Percentiles rank a stretch among this genome's conserved stretches.
Evolutionary conservation across 2,329 filamentous ascomycete genomes (phyloP).

Genomic region (Aspergillus oerlinghausenensis): DNA sequence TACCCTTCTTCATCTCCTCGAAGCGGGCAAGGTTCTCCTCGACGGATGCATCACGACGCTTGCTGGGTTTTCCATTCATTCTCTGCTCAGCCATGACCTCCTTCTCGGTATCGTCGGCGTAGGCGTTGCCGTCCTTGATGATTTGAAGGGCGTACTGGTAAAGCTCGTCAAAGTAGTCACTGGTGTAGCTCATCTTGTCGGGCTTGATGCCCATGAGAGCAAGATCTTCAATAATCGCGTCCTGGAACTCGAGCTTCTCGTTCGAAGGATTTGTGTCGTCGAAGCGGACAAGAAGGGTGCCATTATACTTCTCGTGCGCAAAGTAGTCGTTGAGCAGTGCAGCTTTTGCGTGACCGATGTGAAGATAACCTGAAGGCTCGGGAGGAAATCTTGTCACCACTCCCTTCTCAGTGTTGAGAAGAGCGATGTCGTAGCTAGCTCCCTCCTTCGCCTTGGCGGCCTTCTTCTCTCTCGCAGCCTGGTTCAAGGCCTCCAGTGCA

Average conservation of each 20-base stretch:
- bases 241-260: constrained; percentile 94
- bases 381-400: constrained; percentile 91
- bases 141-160: constrained; percentile 80
- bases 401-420: constrained; percentile 79
- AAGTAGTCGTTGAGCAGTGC: constrained; percentile 95
- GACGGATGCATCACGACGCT: constrained; percentile 68
- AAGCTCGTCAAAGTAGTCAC: constrained; percentile 90
- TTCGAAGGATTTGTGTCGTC: constrained; percentile 98
- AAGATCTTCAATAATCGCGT: constrained; percentile 88
- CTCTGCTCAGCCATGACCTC: constrained; percentile 83
- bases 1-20: constrained; percentile 87
- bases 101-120: constrained; percentile 89
- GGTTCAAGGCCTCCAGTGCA: constrained; percentile 66
- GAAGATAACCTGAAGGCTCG: constrained; percentile 91
- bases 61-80: constrained; percentile 76
- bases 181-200: constrained; percentile 82
- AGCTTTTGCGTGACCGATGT: constrained; percentile 94
- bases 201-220: constrained; percentile 87
- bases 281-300: constrained; percentile 84
- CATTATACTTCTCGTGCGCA: constrained; percentile 86
- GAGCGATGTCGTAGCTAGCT: constrained; percentile 81
- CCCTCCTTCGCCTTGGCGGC: constrained; percentile 68
- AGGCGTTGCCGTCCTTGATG: constrained; percentile 82
- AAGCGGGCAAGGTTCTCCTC: constrained; percentile 85
- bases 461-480: constrained; percentile 65